Conservation (phyloP, 2,329 filamentous ascomycete species). For the Trichoderma gracile region DNA sequence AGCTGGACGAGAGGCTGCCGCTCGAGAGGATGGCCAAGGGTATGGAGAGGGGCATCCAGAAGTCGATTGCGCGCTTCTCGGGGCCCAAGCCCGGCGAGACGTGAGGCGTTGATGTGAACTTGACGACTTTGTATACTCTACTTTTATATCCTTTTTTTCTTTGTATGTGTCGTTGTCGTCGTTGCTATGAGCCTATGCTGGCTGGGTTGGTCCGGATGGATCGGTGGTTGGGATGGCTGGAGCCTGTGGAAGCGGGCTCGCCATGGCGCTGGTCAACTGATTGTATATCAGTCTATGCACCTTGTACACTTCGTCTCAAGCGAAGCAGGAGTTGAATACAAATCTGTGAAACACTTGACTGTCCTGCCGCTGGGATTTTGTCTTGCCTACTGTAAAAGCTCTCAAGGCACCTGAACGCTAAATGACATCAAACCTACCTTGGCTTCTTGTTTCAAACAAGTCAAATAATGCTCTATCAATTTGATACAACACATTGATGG, state of each 20-base stretch:
- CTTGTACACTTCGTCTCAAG: constrained; percentile 13
- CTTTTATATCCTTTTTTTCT: not conserved
- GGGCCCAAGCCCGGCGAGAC: constrained; percentile 32
- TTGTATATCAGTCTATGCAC: not conserved
- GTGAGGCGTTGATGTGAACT: not conserved
- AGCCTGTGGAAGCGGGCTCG: constrained; percentile 21
- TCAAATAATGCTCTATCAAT: no score
- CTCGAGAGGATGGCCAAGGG: constrained; percentile 53
- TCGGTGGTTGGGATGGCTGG: constrained; percentile 17
- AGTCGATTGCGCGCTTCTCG: constrained; percentile 44
- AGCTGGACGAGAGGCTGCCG: constrained; percentile 50
- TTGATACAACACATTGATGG: no score
- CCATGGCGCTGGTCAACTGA: constrained; percentile 17
- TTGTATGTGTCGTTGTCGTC: not conserved
- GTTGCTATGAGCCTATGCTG: not conserved
- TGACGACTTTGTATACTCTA: not conserved
- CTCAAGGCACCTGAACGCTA: no score
- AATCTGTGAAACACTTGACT: not conserved
- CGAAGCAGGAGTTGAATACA: constrained; percentile 6
- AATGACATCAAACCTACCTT: no score
- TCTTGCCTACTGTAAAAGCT: no score
- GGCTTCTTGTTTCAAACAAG: no score
- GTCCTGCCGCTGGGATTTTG: no score
- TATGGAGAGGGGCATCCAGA: constrained; percentile 51
- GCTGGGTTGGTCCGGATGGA: not conserved